A percentile compares a stretch with the other conserved stretches of the same genome.
phyloP scores from a whole-genome alignment of 2,329 filamentous ascomycete species.

The Fusarium albidum region DNA sequence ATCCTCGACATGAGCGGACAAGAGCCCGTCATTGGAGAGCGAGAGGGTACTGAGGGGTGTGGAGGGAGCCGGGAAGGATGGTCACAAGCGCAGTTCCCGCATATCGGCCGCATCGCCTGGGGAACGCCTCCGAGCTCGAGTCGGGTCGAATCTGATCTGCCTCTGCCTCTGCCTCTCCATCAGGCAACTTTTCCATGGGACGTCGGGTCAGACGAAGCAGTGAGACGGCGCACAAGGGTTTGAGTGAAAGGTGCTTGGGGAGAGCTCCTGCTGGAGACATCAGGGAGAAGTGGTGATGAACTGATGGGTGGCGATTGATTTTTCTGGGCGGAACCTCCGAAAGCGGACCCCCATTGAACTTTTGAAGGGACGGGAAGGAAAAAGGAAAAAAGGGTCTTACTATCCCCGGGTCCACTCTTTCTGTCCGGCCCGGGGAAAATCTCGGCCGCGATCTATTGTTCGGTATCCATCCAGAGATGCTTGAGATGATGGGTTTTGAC shows the following conservation, averaged over 20 bases:
- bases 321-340: constrained; percentile 13
- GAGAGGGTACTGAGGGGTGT: constrained; percentile 4
- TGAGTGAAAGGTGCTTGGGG: background rate
- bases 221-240: constrained; percentile 12
- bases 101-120: constrained; percentile 6
- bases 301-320: constrained; percentile 12
- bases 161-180: too few relatives aligned
- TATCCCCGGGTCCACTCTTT: constrained; percentile 19
- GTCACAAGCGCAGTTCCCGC: constrained; percentile 24
- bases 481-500: too few relatives aligned
- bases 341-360: constrained; percentile 27
- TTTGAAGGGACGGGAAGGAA: too few relatives aligned
- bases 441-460: constrained; percentile 2
- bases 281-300: background rate
- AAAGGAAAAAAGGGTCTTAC: too few relatives aligned
- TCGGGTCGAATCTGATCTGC: background rate
- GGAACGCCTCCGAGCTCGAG: constrained; percentile 5
- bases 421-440: constrained; percentile 22
- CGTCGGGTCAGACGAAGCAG: constrained; percentile 7
- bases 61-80: constrained; percentile 4
- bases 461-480: background rate
- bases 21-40: constrained; percentile 8
- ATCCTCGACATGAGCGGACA: background rate
- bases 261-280: background rate
- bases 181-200: constrained; percentile 7